Evolutionary conservation across 2,329 filamentous ascomycete genomes (phyloP), one percentile per base, ranked within the genome.

Genomic region (Cordyceps sp.): DNA sequence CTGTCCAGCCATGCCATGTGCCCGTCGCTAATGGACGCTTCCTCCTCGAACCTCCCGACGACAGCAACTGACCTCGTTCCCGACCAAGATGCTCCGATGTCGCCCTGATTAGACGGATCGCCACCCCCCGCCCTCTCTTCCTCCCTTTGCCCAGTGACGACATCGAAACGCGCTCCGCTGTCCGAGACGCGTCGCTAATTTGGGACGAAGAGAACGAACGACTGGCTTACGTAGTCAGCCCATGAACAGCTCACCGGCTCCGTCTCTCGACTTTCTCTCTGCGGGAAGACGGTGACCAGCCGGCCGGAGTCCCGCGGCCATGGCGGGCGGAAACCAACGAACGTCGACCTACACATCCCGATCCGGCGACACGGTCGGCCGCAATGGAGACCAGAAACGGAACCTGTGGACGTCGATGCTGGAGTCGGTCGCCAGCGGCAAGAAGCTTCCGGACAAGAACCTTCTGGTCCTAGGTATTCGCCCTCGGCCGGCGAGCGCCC

Each of bases 391-490:
- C 45, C 77, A 78, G 40, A 86, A 83, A 60, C 83, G 82, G 57
- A 83, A 93, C 51, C 77, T 94, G 56, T 94, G 88, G 88, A 86
- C 80, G 38, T 85, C 83, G 28, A 83, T 94, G 79, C 67, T 94
- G 43, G 83, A 92, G 55, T 78, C 73, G 33, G 86, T 90, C 44
- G 84, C 86, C 45, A 93, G 81, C 56, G 84, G 82, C 42, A 92
- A 90, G 63, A 72, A 80, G 44, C 61, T 94, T 46, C 83, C 85
- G 6, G 84, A 93, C 58, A 94, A 93, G 69, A 92, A 86, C 52
- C 59, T 94, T 39, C 59, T 94, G 26, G 76, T 94, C 16, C 60
- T 94, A 50, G 85, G 83, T 83, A 65, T 6, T 20, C 3, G 13
- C 10, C 16, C 15, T 19, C 17, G 14, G 6, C 6, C 13, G 10